phyloP scores from a whole-genome alignment of 352 stramenopile genomes.

The Phytophthora lateralis region DNA sequence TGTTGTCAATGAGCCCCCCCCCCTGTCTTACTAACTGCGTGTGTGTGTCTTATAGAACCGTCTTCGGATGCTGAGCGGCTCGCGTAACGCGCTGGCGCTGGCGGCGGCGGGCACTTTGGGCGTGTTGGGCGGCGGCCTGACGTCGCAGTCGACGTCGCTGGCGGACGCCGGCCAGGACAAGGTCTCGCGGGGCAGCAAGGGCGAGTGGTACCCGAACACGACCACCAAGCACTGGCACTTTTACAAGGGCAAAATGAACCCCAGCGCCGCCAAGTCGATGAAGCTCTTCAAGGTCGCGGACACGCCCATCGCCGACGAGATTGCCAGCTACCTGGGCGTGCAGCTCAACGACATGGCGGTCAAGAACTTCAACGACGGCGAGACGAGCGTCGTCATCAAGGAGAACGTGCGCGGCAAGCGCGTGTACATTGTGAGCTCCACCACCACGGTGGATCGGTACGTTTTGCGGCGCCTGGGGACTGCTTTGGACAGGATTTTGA shows the following conservation, averaged over 20 bases:
- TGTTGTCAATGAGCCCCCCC: neutral
- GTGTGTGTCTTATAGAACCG: slow-evolving; percentile 30
- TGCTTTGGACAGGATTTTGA: neutral
- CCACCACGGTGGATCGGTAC: slow-evolving; percentile 84
- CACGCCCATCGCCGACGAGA: slow-evolving; percentile 87
- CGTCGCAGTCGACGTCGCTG: slow-evolving; percentile 11
- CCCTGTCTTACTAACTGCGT: neutral
- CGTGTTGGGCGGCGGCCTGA: slow-evolving; percentile 35
- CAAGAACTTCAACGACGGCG: slow-evolving; percentile 83
- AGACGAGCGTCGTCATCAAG: slow-evolving; percentile 78
- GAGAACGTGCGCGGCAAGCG: slow-evolving; percentile 82
- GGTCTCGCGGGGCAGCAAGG: slow-evolving; percentile 20
- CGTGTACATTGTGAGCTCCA: slow-evolving; percentile 89
- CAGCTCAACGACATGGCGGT: slow-evolving; percentile 83
- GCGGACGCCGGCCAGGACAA: slow-evolving; percentile 21
- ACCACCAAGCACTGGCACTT: slow-evolving; percentile 91
- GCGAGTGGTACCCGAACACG: slow-evolving; percentile 75
- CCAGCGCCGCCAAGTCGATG: slow-evolving; percentile 79
- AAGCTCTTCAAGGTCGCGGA: slow-evolving; percentile 91
- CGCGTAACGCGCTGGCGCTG: slow-evolving; percentile 34
- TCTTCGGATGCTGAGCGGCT: slow-evolving; percentile 33
- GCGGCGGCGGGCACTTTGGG: slow-evolving; percentile 44
- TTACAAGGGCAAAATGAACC: slow-evolving; percentile 88
- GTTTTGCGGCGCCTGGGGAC: neutral
- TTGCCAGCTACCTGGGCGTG: slow-evolving; percentile 81